These are phyloP conservation scores for Euphorbia pulcherrima DNA, from an alignment of 345 rosid species.

Conservation along the genomic window DNA sequence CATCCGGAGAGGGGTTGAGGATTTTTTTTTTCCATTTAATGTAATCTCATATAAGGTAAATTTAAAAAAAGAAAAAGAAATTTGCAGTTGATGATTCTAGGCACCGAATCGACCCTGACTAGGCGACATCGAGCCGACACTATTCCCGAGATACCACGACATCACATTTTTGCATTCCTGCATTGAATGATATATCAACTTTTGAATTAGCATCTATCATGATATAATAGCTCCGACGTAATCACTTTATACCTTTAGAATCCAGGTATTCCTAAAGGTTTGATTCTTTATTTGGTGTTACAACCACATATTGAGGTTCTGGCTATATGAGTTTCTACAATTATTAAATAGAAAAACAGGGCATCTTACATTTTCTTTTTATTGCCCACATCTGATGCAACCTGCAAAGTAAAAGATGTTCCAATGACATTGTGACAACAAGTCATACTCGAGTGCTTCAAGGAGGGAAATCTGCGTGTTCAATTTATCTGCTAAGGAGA, in stretches of 20 bases:
- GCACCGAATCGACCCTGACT: no score
- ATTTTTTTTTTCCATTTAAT: no score
- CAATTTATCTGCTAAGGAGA: not conserved
- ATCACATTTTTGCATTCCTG: not conserved
- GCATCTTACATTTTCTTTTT: constrained; percentile 8
- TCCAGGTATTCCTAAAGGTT: not conserved
- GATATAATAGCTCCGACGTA: not conserved
- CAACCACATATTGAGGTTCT: not conserved
- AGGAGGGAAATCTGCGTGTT: constrained; percentile 31
- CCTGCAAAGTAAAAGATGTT: constrained; percentile 62
- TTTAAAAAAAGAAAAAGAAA: no score
- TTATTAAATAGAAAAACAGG: not conserved
- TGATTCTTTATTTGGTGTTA: not conserved
- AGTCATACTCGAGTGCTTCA: constrained; percentile 53
- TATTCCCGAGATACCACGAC: no score
- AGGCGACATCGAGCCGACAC: no score
- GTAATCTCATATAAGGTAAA: no score
- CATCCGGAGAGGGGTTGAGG: no score
- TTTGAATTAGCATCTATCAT: not conserved
- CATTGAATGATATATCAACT: constrained; percentile 4
- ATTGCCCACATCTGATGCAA: constrained; percentile 40
- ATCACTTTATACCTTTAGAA: not conserved
- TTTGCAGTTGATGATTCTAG: not conserved
- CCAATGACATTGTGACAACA: constrained; percentile 63
- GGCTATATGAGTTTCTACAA: not conserved